Percentiles rank a stretch among this genome's conserved stretches.
phyloP scores from a whole-genome alignment of 2,329 filamentous ascomycete genomes.

The Xylariaceae sp. region DNA sequence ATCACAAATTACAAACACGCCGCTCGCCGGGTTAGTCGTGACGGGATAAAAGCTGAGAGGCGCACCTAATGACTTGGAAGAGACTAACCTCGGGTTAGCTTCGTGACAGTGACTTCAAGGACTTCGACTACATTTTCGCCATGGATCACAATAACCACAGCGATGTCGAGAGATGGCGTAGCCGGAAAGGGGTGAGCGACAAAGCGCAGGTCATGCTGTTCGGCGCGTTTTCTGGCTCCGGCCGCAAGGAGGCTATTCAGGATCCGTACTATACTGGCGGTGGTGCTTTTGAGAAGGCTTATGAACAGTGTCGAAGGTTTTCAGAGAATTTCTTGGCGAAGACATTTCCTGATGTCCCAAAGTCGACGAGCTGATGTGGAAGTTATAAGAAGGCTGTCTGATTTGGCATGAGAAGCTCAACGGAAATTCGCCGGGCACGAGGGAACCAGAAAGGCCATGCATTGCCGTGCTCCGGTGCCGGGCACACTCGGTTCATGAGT shows the following conservation, averaged over 20 bases:
- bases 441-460: neutral
- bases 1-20: conserved; percentile 72
- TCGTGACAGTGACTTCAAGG: conserved; percentile 63
- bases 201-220: conserved; percentile 72
- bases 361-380: conserved; percentile 9
- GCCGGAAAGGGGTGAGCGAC: conserved; percentile 46
- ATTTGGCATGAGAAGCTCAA: neutral
- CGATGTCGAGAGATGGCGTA: conserved; percentile 62
- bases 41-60: no score
- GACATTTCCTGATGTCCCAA: conserved; percentile 38
- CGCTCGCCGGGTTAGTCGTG: conserved; percentile 61
- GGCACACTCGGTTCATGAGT: neutral
- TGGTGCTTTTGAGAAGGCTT: conserved; percentile 79
- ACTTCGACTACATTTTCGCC: conserved; percentile 89
- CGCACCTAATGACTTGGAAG: no score
- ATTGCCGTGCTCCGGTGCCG: no score
- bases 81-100: conserved; percentile 35
- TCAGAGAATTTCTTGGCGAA: conserved; percentile 68
- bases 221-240: conserved; percentile 69
- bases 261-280: conserved; percentile 92
- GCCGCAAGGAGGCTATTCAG: conserved; percentile 62
- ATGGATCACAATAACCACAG: conserved; percentile 87
- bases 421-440: neutral
- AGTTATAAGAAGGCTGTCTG: neutral
- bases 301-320: conserved; percentile 74